Percentiles rank a stretch among this genome's conserved stretches.
These are phyloP conservation scores for Porogramme epimiltina DNA, from an alignment of 1,284 basidiomycete species.

Conservation along the genomic window DNA sequence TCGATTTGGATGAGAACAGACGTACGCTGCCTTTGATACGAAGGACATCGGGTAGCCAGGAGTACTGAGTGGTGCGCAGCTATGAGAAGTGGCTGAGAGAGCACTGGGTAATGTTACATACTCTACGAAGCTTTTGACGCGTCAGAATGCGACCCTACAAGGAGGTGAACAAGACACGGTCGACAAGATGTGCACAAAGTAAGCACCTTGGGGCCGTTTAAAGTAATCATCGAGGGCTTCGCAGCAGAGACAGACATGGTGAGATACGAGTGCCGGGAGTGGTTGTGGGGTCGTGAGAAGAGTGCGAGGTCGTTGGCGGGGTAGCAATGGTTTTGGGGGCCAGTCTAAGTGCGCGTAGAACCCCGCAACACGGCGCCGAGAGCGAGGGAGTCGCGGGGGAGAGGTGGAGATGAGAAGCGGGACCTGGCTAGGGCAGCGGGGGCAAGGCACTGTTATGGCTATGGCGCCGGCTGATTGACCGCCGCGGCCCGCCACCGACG, in stretches of 20 bases:
- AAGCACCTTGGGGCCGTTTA: conserved; percentile 13
- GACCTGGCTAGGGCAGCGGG: neutral
- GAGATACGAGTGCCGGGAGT: neutral
- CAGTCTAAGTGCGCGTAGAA: too few relatives aligned
- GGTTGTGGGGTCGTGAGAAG: too few relatives aligned
- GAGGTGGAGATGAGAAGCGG: neutral
- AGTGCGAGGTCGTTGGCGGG: too few relatives aligned
- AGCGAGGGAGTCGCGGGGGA: too few relatives aligned
- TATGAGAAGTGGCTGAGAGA: neutral
- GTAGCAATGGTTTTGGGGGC: too few relatives aligned
- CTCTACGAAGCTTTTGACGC: conserved; percentile 36
- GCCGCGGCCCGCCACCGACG: neutral
- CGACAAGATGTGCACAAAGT: neutral
- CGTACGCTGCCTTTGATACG: conserved; percentile 76
- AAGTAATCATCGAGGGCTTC: conserved; percentile 10
- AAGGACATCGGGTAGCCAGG: conserved; percentile 87
- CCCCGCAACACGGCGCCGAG: too few relatives aligned
- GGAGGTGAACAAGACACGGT: neutral
- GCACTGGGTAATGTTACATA: conserved; percentile 6
- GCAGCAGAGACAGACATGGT: conserved; percentile 7
- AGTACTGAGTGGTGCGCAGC: conserved; percentile 58
- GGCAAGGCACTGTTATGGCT: neutral
- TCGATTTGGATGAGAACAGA: conserved; percentile 5
- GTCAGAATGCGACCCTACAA: conserved; percentile 28
- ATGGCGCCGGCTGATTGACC: neutral